Conservation (phyloP, 768 basidiomycete genomes). For the Termitomyces sp. region DNA sequence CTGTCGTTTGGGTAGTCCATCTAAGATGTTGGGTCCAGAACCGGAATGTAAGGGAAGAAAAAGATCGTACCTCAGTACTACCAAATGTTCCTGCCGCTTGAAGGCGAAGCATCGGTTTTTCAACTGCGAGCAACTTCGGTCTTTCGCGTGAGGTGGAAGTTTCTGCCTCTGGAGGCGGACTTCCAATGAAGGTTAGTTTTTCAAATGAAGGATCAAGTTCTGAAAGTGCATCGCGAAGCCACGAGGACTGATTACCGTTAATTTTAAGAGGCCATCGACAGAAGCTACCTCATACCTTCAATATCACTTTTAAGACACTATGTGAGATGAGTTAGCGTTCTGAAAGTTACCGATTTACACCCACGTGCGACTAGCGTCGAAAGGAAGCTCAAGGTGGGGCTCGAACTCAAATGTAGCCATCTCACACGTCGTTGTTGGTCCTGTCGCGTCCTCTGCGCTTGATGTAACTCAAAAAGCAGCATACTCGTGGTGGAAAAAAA, state of each 20-base stretch:
- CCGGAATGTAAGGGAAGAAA: neutral
- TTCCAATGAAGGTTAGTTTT: conserved; percentile 78
- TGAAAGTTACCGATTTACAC: conserved; percentile 10
- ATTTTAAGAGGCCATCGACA: neutral
- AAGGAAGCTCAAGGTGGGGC: conserved; percentile 73
- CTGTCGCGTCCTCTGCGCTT: conserved; percentile 74
- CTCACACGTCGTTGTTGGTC: conserved; percentile 86
- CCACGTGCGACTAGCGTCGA: conserved; percentile 65
- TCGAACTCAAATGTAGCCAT: conserved; percentile 85
- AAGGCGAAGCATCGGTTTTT: conserved; percentile 74
- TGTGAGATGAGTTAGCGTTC: neutral
- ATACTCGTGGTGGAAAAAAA: neutral
- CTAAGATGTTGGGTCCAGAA: conserved; percentile 31
- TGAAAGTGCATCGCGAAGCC: conserved; percentile 89
- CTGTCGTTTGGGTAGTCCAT: conserved; percentile 96
- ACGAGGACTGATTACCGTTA: conserved; percentile 59
- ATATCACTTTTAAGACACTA: conserved; percentile 78
- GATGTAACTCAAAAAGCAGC: neutral
- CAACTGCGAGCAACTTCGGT: conserved; percentile 21
- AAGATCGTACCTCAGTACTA: conserved; percentile 64
- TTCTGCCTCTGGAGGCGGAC: conserved; percentile 44
- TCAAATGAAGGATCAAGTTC: conserved; percentile 90
- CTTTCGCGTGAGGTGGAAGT: conserved; percentile 12
- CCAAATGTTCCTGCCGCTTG: conserved; percentile 82
- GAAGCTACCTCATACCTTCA: conserved; percentile 52